These are phyloP conservation scores for Stropharia rugosoannulata DNA, from an alignment of 768 basidiomycete species.

Conservation along the genomic window DNA sequence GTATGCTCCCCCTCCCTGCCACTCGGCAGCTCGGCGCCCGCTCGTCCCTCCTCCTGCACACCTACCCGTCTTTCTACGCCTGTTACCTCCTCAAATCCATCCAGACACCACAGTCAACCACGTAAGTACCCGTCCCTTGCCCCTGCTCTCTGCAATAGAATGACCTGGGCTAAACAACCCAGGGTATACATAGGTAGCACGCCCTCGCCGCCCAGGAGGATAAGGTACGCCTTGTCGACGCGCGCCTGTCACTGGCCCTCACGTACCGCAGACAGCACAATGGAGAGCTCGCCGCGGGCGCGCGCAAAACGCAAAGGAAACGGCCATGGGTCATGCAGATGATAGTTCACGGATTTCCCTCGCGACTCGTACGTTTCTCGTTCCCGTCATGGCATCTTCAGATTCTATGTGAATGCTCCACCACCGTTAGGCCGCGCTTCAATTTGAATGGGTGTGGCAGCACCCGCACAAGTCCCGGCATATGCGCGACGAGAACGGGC, in stretches of 20 bases:
- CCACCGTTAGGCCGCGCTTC: constrained; percentile 53
- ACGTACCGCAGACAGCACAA: constrained; percentile 68
- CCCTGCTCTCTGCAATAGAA: background rate
- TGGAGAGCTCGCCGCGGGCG: constrained; percentile 71
- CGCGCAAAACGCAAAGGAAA: constrained; percentile 57
- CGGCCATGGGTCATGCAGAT: constrained; percentile 85
- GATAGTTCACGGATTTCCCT: constrained; percentile 84
- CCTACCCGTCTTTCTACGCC: constrained; percentile 71
- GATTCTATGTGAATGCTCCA: background rate
- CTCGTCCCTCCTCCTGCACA: constrained; percentile 18
- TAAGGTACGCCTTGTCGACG: constrained; percentile 40
- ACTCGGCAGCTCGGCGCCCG: constrained; percentile 11
- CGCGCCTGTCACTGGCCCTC: background rate
- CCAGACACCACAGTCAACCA: constrained; percentile 47
- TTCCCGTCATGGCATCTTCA: background rate
- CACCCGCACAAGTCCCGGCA: constrained; percentile 72
- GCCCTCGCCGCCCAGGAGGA: constrained; percentile 62
- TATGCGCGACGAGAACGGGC: constrained; percentile 45
- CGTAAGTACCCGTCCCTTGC: constrained; percentile 23
- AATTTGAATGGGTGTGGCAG: constrained; percentile 90
- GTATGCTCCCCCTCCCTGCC: constrained; percentile 1
- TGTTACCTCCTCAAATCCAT: constrained; percentile 80
- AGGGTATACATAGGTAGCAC: constrained; percentile 81
- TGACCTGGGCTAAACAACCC: constrained; percentile 6
- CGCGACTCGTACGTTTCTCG: constrained; percentile 41